phyloP scores from a whole-genome alignment of 139 green algal genomes.

The Chlamydomonas incerta region DNA sequence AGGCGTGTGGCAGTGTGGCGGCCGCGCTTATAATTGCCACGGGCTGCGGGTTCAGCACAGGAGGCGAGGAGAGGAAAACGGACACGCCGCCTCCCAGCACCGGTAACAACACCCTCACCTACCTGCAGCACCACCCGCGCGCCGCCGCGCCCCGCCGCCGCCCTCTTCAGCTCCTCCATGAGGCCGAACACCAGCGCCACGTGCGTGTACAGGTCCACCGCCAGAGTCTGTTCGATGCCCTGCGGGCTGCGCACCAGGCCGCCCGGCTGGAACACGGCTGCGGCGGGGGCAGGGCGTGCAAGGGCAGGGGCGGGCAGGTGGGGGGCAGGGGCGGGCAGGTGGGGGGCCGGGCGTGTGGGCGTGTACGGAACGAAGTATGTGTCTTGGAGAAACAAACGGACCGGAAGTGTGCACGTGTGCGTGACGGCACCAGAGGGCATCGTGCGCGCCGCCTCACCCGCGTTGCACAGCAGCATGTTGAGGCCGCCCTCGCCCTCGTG shows the following conservation, averaged over 20 bases:
- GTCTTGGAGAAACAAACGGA: not conserved
- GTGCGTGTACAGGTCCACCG: constrained; percentile 37
- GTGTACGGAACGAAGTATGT: not conserved
- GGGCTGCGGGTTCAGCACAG: too few relatives aligned
- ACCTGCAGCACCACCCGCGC: constrained; percentile 37
- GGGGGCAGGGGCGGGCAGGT: not conserved
- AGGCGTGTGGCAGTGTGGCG: too few relatives aligned
- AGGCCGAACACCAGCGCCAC: constrained; percentile 34
- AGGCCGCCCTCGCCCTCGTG: not conserved
- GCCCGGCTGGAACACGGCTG: constrained; percentile 35
- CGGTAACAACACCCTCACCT: too few relatives aligned
- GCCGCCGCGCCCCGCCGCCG: not conserved
- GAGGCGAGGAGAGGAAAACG: too few relatives aligned
- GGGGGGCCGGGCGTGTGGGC: not conserved
- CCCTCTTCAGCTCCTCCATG: constrained; percentile 7
- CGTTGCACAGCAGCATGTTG: constrained; percentile 28
- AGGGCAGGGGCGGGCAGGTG: not conserved
- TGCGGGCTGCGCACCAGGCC: not conserved
- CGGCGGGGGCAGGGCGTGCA: not conserved
- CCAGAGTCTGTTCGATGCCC: constrained; percentile 48
- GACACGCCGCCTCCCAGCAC: too few relatives aligned
- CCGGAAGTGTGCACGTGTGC: not conserved
- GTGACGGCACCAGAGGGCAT: too few relatives aligned
- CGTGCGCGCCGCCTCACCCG: not conserved
- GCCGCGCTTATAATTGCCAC: too few relatives aligned